These are phyloP conservation scores for Chaetomiaceae sp. DNA, from an alignment of 2,329 filamentous ascomycete species.

Conservation along the genomic window DNA sequence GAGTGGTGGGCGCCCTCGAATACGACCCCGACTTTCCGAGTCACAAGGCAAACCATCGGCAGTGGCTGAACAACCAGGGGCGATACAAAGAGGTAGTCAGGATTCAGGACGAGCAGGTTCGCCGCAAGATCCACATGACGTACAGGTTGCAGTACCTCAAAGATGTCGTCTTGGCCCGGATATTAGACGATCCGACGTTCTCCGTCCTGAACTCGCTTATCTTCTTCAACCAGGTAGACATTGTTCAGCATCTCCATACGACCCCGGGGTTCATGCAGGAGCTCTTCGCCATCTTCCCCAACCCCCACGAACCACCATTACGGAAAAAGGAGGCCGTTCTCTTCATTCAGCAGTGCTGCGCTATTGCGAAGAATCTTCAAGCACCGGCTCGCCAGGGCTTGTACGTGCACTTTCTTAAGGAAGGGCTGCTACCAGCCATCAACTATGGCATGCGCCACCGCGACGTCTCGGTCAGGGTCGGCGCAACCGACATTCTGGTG, in stretches of 20 bases:
- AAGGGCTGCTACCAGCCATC: constrained; percentile 84
- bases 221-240: constrained; percentile 98
- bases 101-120: constrained; percentile 75
- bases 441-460: constrained; percentile 82
- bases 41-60: constrained; percentile 94
- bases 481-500: constrained; percentile 87
- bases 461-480: constrained; percentile 80
- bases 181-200: constrained; percentile 95
- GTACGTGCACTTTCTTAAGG: constrained; percentile 82
- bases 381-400: constrained; percentile 71
- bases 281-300: constrained; percentile 77
- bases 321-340: constrained; percentile 90
- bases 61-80: constrained; percentile 82
- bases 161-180: constrained; percentile 93
- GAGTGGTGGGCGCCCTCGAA: constrained; percentile 91
- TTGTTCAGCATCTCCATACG: constrained; percentile 86
- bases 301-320: constrained; percentile 56
- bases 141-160: constrained; percentile 96
- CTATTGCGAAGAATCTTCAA: constrained; percentile 90
- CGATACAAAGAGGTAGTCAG: constrained; percentile 94
- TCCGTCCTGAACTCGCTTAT: constrained; percentile 96
- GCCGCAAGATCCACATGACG: constrained; percentile 90
- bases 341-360: constrained; percentile 94
- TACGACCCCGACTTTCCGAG: constrained; percentile 97
- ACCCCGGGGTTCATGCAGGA: constrained; percentile 75